phyloP scores from a whole-genome alignment of 441 rosid species.

The Corymbia calophylla region DNA sequence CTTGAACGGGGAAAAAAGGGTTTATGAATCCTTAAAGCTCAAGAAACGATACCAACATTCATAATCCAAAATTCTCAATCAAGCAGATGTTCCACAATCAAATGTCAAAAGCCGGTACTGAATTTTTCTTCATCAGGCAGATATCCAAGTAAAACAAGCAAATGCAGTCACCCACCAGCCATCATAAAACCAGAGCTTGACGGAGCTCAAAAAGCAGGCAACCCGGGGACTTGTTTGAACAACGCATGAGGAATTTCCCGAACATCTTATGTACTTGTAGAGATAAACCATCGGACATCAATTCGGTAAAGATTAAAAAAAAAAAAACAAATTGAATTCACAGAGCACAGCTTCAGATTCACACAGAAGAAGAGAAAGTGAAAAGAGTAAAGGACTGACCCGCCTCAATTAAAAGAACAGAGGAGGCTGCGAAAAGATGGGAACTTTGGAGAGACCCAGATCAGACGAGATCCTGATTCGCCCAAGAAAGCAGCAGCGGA shows the following conservation, averaged over 20 bases:
- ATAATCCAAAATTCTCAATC: background rate
- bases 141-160: background rate
- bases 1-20: background rate
- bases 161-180: background rate
- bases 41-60: background rate
- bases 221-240: background rate
- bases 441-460: conserved; percentile 28
- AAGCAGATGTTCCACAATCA: background rate
- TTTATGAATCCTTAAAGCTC: background rate
- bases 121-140: background rate
- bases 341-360: conserved; percentile 10
- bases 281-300: background rate
- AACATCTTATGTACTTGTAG: background rate
- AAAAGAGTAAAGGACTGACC: conserved; percentile 35
- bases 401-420: conserved; percentile 18
- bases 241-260: background rate
- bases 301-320: background rate
- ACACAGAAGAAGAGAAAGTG: conserved; percentile 4
- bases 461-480: conserved; percentile 48
- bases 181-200: background rate
- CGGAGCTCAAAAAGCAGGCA: background rate
- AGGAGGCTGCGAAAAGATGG: conserved; percentile 12
- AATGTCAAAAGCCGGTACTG: background rate
- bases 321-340: conserved; percentile 1
- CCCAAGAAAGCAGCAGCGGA: conserved; percentile 14